Evolutionary conservation across 2,329 filamentous ascomycete genomes (phyloP).

Genomic region (Arachnomyces sp.): DNA sequence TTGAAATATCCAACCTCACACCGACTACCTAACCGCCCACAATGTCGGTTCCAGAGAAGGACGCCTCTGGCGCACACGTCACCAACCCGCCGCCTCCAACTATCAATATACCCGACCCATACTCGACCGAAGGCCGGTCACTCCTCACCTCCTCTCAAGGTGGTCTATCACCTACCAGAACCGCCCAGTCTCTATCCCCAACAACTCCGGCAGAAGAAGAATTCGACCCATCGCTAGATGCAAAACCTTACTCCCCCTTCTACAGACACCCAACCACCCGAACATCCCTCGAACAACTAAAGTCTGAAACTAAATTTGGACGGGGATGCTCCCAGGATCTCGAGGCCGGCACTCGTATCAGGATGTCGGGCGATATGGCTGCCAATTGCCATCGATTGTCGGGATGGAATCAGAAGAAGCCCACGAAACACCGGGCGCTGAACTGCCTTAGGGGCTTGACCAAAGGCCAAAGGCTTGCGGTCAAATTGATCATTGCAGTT

Average conservation of each 20-base stretch:
- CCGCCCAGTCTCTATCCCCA: no score
- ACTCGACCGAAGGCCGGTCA: no score
- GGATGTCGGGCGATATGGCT: constrained; percentile 10
- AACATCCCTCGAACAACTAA: constrained; percentile 21
- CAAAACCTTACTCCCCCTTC: constrained; percentile 37
- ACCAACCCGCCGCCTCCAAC: no score
- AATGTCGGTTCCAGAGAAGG: no score
- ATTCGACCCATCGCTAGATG: constrained; percentile 31
- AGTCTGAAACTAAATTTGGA: constrained; percentile 10
- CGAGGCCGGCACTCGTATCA: constrained; percentile 9
- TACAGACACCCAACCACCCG: constrained; percentile 32
- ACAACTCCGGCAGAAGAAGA: constrained; percentile 13
- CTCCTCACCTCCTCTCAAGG: no score
- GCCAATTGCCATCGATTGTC: constrained; percentile 2
- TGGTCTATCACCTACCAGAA: no score
- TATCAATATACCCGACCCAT: no score
- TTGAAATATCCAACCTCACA: no score
- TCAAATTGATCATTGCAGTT: constrained; percentile 35
- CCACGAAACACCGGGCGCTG: constrained; percentile 14
- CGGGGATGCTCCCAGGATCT: constrained; percentile 1
- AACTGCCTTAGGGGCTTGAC: constrained; percentile 29
- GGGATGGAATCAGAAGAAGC: constrained; percentile 8
- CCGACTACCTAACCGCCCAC: no score
- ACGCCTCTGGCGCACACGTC: no score
- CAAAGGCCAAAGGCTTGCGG: constrained; percentile 27